A percentile compares a stretch with the other conserved stretches of the same genome.
phyloP scores from a whole-genome alignment of 2,329 filamentous ascomycete species.

The Canariomyces notabilis region DNA sequence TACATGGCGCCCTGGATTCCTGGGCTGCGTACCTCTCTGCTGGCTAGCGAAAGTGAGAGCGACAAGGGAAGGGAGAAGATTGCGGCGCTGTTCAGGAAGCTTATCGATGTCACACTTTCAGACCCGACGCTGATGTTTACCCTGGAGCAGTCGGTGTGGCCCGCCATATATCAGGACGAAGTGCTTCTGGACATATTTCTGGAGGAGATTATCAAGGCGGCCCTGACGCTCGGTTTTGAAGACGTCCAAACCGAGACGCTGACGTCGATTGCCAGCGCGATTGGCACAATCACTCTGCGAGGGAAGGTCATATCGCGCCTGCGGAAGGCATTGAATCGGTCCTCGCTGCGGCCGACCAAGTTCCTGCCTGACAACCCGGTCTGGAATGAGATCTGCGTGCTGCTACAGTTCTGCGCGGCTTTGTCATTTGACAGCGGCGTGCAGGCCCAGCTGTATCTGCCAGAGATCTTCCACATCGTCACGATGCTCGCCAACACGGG shows the following conservation, averaged over 20 bases:
- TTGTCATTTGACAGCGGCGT: constrained; percentile 64
- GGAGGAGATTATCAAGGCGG: constrained; percentile 62
- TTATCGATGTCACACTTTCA: constrained; percentile 60
- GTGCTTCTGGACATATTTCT: constrained; percentile 61
- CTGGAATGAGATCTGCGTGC: constrained; percentile 64
- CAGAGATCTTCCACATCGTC: constrained; percentile 65
- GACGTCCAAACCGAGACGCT: constrained; percentile 57
- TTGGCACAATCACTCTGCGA: constrained; percentile 60
- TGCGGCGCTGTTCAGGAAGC: constrained; percentile 57
- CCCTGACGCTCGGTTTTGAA: constrained; percentile 51
- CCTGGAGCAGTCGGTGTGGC: constrained; percentile 63
- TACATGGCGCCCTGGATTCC: constrained; percentile 68
- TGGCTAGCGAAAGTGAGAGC: constrained; percentile 55
- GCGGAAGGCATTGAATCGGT: constrained; percentile 62
- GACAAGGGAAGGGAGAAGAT: constrained; percentile 64
- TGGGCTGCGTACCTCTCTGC: constrained; percentile 54
- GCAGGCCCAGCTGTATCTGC: constrained; percentile 62
- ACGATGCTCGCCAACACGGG: constrained; percentile 67
- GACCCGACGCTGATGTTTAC: constrained; percentile 55
- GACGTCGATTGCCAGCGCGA: constrained; percentile 57
- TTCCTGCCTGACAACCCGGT: constrained; percentile 61
- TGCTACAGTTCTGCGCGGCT: constrained; percentile 61
- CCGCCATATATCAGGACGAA: constrained; percentile 59
- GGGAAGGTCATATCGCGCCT: constrained; percentile 62
- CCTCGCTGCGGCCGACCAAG: constrained; percentile 61